Evolutionary conservation across 2,329 filamentous ascomycete genomes (phyloP).

Genomic region (Nothophaeocryptopus gaeumannii): DNA sequence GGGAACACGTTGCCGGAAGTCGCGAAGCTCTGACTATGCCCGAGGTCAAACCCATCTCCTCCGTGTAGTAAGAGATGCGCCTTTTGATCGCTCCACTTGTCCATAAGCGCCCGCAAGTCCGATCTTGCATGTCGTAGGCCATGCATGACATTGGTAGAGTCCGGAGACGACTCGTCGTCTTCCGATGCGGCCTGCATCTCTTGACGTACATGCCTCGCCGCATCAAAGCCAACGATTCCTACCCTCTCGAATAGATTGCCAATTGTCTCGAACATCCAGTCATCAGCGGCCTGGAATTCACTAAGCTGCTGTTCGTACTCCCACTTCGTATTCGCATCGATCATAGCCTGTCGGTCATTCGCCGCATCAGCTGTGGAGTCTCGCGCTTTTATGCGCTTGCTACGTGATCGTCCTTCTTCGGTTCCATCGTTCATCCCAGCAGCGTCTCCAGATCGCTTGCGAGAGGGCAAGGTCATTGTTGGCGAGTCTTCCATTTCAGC

Average conservation of each 20-base stretch:
- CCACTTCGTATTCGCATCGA: slow-evolving; percentile 51
- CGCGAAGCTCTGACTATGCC: slow-evolving; percentile 12
- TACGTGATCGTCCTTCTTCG: slow-evolving; percentile 57
- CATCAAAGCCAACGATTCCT: slow-evolving; percentile 42
- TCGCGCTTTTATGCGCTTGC: slow-evolving; percentile 59
- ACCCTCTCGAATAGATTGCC: slow-evolving; percentile 53
- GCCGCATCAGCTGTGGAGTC: slow-evolving; percentile 53
- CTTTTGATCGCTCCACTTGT: slow-evolving; percentile 29
- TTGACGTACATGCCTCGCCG: slow-evolving; percentile 28
- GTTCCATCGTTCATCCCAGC: slow-evolving; percentile 57
- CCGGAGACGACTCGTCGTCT: slow-evolving; percentile 1
- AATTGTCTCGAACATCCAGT: slow-evolving; percentile 55
- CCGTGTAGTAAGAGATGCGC: slow-evolving; percentile 28
- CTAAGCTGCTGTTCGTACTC: slow-evolving; percentile 56
- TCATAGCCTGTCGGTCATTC: slow-evolving; percentile 37
- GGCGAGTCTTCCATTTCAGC: slow-evolving; percentile 33
- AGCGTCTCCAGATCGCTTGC: slow-evolving; percentile 61
- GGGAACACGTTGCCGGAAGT: slow-evolving; percentile 18
- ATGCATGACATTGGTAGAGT: neutral
- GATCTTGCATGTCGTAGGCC: slow-evolving; percentile 21
- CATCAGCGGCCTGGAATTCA: slow-evolving; percentile 54
- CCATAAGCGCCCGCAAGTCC: slow-evolving; percentile 29
- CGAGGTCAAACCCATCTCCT: slow-evolving; percentile 28
- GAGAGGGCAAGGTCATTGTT: slow-evolving; percentile 40
- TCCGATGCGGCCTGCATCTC: slow-evolving; percentile 22